Evolutionary conservation across 2,329 filamentous ascomycete species (phyloP), one percentile per base, ranked within the genome.

Genomic region (Fusarium dimerum): DNA sequence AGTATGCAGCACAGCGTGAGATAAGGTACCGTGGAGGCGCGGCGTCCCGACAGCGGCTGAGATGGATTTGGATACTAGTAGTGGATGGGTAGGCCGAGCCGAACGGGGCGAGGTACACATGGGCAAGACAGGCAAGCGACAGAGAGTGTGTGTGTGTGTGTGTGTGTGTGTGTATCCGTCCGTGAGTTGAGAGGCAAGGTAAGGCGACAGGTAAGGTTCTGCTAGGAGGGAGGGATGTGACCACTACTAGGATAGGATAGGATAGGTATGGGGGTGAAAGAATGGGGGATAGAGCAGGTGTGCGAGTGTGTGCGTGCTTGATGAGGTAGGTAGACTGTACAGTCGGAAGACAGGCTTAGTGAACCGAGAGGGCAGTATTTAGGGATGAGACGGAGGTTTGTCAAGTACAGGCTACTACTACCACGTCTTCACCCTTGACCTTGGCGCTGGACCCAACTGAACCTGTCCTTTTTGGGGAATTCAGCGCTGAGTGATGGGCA

Each of bases 71-170:
- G 57, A 60, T 56, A n/a, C n/a, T n/a, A n/a, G n/a, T n/a, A 52
- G 57, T 60, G 61, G 51, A 52, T 53, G 51, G 51, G 51, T 53
- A 51, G 55, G 57, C 44, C 36, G 61, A 56, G 59, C 59, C 55
- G 50, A 50, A 64, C 61, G 53, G 61, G 57, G 61, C 59, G 61
- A 64, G 56, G 61, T 55, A 55, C 52, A 60, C 51, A 36, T 36
- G 32, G 32, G 13, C 32, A 36, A 10, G 32, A 36, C 32, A 36
- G 13, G 32, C 32, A 36, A 36, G 32, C 32, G 32, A 54, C 50
- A 26, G 20, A 26, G 20, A 5, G 7, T 26, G 20, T 26, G 20
- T 26, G 20, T 26, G 20, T 26, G 20, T 26, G 20, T 26, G 4
- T 26, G 20, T 26, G 20, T 7, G 20, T 26, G 20, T 61, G 60